Conservation (phyloP, 345 rosid species). For the Camelina laxa region DNA sequence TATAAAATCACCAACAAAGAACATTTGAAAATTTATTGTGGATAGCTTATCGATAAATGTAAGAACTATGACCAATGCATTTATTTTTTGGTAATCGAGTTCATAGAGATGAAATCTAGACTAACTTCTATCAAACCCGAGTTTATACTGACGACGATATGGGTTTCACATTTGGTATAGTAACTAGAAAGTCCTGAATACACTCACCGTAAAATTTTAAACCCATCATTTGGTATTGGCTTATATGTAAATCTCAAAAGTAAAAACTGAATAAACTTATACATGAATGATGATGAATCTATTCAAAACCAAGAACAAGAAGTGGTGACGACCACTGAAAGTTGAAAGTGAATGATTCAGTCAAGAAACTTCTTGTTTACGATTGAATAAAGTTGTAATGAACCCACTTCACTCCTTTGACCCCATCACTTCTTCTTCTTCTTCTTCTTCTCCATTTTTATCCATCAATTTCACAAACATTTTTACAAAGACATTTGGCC, state of each 20-base stretch:
- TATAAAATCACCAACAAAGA: background rate
- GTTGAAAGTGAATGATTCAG: slow-evolving; percentile 39
- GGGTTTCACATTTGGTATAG: slow-evolving; percentile 3
- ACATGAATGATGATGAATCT: background rate
- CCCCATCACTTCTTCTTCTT: slow-evolving; percentile 38
- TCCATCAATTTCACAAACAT: slow-evolving; percentile 31
- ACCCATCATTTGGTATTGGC: background rate
- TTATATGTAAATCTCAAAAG: slow-evolving; percentile 4
- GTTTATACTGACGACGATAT: background rate
- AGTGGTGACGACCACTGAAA: slow-evolving; percentile 30
- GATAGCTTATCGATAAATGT: background rate
- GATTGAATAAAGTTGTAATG: slow-evolving; percentile 28
- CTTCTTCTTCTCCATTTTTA: slow-evolving; percentile 24
- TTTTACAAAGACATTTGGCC: slow-evolving; percentile 25
- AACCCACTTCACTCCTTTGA: slow-evolving; percentile 41
- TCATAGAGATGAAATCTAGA: background rate
- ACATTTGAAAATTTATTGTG: background rate
- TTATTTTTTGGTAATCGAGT: background rate
- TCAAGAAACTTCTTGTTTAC: slow-evolving; percentile 43
- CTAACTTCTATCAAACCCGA: background rate
- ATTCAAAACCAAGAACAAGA: slow-evolving; percentile 11
- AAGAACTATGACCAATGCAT: slow-evolving; percentile 17
- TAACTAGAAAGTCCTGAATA: background rate
- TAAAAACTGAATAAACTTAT: slow-evolving; percentile 5
- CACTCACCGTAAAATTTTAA: background rate